Base-by-base conservation (phyloP, 2,329 filamentous ascomycete species). In the Eutypella sp. region DNA sequence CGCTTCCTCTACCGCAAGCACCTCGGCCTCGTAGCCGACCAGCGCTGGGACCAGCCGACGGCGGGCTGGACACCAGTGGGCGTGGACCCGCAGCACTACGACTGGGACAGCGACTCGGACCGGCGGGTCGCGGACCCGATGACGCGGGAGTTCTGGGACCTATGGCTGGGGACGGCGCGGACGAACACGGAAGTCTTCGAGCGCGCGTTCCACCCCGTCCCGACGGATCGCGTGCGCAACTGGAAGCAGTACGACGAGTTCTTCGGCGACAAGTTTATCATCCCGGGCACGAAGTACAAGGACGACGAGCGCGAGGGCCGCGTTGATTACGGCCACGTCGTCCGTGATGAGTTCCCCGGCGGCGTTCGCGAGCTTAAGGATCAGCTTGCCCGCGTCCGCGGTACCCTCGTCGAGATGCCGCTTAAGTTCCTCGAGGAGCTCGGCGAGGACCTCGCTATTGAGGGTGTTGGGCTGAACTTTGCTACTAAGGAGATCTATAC, bases 1-100 rank as follows among this genome's bases (percentile, higher is more conserved):
- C 81, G 91, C 29, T 82, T 90, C 62, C 80, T 96, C 51, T 96
- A 89, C 81, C 82, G 91, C 55, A 95, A 96, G 70, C 92, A 96
- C 62, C 78, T 96, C 2, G 92, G 92, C 37, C 76, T 96, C 8
- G 74, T 96, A 9, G 84, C 85, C 0, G 75, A 88, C 8, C 89
- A 96, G 64, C 71, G 74, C 27, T 81, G 84, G 57, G 86, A 85
- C 48, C 70, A 67, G 3, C 75, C 84, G 5, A 79, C 84, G 5
- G 79, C 87, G 56, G 74, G 78, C 67, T 91, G 89, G 56, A 81
- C 84, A 44, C 88, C 89, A 0, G 81, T 91, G 1, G 76, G 78
- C 47, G 77, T 80, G 42, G 80, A 79, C 39, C 77, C 79, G 42
- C 96, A 96, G 67, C 69, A 80, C 29, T 86, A 87, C 62, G 81